Percentiles rank a stretch among this genome's conserved stretches.
phyloP scores from a whole-genome alignment of 169 alveolate genomes.

The Sarcocystis neurona region DNA sequence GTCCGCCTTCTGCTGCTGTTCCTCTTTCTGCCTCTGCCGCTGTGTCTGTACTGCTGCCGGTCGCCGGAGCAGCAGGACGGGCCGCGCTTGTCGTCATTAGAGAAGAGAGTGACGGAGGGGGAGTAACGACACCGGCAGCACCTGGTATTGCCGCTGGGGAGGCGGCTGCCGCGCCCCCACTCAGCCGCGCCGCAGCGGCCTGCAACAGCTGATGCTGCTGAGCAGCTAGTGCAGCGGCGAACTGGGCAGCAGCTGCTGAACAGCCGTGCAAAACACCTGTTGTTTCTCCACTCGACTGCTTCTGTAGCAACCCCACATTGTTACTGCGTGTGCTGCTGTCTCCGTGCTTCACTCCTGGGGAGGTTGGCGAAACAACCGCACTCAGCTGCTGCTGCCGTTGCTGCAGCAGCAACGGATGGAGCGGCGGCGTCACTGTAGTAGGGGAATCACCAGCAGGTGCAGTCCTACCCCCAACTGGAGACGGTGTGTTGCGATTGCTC shows the following conservation, averaged over 20 bases:
- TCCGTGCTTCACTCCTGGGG: slow-evolving; percentile 49
- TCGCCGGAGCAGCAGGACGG: not conserved
- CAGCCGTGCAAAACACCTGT: not conserved
- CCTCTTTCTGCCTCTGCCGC: not conserved
- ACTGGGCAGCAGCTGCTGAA: not conserved
- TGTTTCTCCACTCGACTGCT: too few species aligned
- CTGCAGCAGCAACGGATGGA: slow-evolving; percentile 41
- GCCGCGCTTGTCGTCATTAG: too few species aligned
- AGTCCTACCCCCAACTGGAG: slow-evolving; percentile 44
- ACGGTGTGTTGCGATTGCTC: slow-evolving; percentile 16
- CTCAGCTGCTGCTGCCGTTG: slow-evolving; percentile 59
- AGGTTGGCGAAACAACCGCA: slow-evolving; percentile 33
- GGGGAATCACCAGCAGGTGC: slow-evolving; percentile 6
- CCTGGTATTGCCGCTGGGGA: too few species aligned
- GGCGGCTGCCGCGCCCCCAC: not conserved
- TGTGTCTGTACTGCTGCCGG: not conserved
- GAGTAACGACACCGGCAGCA: not conserved
- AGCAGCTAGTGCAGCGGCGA: not conserved
- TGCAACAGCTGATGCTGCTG: not conserved
- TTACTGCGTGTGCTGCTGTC: slow-evolving; percentile 25
- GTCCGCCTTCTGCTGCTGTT: not conserved
- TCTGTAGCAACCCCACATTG: slow-evolving; percentile 27
- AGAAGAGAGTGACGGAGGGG: not conserved
- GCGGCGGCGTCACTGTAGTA: slow-evolving; percentile 31
- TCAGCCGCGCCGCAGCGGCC: not conserved